Percentiles rank a stretch among this genome's conserved stretches.
These are phyloP conservation scores for Aspergillus arachidicola DNA, from an alignment of 2,329 filamentous ascomycete species.

Conservation along the genomic window DNA sequence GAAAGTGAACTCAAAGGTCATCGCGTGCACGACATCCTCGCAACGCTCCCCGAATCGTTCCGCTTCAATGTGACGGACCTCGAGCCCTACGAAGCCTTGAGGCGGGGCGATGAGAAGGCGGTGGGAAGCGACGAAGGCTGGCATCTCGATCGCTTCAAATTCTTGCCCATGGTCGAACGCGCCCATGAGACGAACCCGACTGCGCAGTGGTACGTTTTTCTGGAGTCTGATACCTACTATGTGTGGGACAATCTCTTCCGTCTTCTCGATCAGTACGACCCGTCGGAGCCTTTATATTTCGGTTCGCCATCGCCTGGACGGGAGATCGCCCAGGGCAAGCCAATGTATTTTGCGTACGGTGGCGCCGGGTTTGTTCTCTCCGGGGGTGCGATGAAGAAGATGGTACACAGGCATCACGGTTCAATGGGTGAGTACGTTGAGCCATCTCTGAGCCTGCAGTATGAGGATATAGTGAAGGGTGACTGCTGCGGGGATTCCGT, in stretches of 20 bases:
- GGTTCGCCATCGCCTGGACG: conserved; percentile 52
- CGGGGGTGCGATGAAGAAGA: conserved; percentile 48
- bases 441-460: conserved; percentile 42
- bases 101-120: conserved; percentile 36
- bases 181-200: conserved; percentile 51
- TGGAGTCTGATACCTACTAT: conserved; percentile 58
- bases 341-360: conserved; percentile 52
- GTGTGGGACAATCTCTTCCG: conserved; percentile 52
- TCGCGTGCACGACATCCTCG: conserved; percentile 50
- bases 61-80: conserved; percentile 41
- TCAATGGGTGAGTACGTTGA: conserved; percentile 43
- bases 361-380: conserved; percentile 54
- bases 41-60: conserved; percentile 48
- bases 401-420: conserved; percentile 28
- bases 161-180: conserved; percentile 57
- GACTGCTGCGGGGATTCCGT: conserved; percentile 60
- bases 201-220: conserved; percentile 60
- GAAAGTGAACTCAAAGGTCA: conserved; percentile 50
- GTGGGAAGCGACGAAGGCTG: conserved; percentile 47
- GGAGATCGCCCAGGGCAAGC: conserved; percentile 12
- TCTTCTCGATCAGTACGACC: conserved; percentile 53
- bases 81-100: conserved; percentile 46
- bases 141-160: conserved; percentile 61
- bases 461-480: conserved; percentile 44
- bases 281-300: conserved; percentile 49